These are phyloP conservation scores for Pinus albicaulis DNA, from an alignment of 75 land plant species.

Conservation along the genomic window DNA sequence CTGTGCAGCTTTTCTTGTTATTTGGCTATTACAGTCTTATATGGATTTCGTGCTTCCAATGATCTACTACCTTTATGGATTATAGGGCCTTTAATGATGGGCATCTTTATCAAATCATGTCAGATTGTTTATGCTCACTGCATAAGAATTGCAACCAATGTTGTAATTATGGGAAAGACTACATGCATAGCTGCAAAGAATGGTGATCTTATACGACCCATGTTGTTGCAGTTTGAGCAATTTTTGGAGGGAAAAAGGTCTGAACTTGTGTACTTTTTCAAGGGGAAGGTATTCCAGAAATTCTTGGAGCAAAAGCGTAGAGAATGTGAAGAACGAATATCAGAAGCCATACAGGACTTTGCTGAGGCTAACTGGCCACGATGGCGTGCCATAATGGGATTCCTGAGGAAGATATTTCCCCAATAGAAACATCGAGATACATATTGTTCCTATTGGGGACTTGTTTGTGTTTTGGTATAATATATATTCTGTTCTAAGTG, in stretches of 20 bases:
- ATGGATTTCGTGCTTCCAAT: conserved; percentile 64
- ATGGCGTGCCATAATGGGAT: conserved; percentile 54
- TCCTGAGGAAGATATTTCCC: conserved; percentile 33
- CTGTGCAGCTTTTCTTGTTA: conserved; percentile 63
- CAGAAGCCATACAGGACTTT: conserved; percentile 42
- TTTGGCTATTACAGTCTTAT: conserved; percentile 44
- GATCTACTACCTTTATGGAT: conserved; percentile 81
- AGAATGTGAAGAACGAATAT: conserved; percentile 32
- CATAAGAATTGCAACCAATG: conserved; percentile 37
- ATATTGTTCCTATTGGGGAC: neutral
- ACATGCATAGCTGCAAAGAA: conserved; percentile 15
- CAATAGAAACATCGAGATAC: no score
- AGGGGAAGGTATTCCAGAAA: conserved; percentile 28
- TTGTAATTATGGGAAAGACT: conserved; percentile 23
- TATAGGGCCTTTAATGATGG: conserved; percentile 61
- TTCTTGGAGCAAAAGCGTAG: conserved; percentile 16
- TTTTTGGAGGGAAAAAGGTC: conserved; percentile 16
- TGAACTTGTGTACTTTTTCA: conserved; percentile 16
- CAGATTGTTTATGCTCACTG: conserved; percentile 34
- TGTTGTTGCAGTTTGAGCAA: conserved; percentile 23
- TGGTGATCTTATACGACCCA: conserved; percentile 35
- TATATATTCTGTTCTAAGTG: neutral
- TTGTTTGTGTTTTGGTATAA: neutral
- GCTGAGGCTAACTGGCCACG: conserved; percentile 62
- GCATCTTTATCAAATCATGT: conserved; percentile 38